Base-by-base conservation (phyloP, 306 rosid species). In the Prunus davidiana region DNA sequence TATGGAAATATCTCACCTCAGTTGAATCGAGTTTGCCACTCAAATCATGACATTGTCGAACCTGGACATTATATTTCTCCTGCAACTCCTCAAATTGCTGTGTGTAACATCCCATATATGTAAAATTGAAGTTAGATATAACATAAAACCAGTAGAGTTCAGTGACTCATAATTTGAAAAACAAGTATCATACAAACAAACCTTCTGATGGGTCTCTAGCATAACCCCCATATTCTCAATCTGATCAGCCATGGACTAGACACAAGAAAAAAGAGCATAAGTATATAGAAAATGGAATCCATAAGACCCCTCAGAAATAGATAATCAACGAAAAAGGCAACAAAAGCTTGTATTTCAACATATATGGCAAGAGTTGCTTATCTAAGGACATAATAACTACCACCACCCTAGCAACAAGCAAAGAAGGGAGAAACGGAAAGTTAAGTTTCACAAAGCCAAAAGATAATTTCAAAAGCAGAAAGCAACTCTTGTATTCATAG, bases 191-290 rank as follows among this genome's bases (percentile, higher is more conserved):
- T 15, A 74, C 43, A 25, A 52, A 74, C 78, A 75, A 78, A 96
- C 99, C 98, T 92, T 96, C 72, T 92, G 98, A 61, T 96, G 83
- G 57, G 73, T 79, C 81, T 92, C 99, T 67, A 88, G 54, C 46
- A 84, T 77, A 50, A 86, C 16, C 51, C 97, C 93, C 96, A 92
- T 91, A 79, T 92, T 96, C 85, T 96, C 98, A 82, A 96, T 91
- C 84, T 96, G 97, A 45, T 96, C 98, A 30, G 91, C 82, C 99
- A 91, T 91, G 30, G 97, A 92, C 98, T 96, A 58, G 27, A 78
- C 67, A 82, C 65, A 71, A 80, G 60, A 57, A 73, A 77, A 78
- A 6, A 12, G n/a, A 27, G 22, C 19, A 65, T 74, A 66, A 78
- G 57, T 19, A 60, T 18, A 77, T 14, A 9, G 67, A 15, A 51